Evolutionary conservation across 768 basidiomycete genomes (phyloP), one percentile per base, ranked within the genome.

Genomic region (Tylopilus felleus): DNA sequence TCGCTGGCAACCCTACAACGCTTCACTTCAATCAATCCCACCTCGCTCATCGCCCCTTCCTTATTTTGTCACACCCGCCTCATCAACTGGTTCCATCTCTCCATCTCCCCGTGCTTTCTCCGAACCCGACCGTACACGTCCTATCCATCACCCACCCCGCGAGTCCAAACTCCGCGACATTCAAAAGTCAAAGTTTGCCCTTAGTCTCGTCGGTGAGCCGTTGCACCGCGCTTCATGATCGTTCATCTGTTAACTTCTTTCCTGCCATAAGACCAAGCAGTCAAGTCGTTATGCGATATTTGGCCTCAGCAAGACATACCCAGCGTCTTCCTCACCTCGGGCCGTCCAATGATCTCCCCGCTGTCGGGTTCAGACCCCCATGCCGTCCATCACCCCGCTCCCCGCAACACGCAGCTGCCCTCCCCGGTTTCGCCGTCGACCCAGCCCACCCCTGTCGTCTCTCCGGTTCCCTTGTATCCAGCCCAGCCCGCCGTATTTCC

Each of bases 281-380:
- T 90, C 55, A 86, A 84, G 63, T 84, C 82, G 4, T 70, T 92
- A 51, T 83, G 80, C 65, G 88, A 91, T 60, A 86, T 89, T 70
- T 92, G 90, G 90, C 84, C 78, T 35, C 83, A 84, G 2, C 83
- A 90, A 63, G 83, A 88, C 62, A 85, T 91, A 25, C 88, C 90
- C 1, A 45, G 64, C 23, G 77, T 79, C 16, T 90, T 83, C 66
- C 60, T 77, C 53, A 71, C 75, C 55, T 73, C 60, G 57, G 68
- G 60, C 53, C 72, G 53, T 57, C 68, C 62, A 60, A 61, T 57
- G 51, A 61, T 64, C 47, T 35, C 59, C 31, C 42, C 63, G 41
- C 17, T 52, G 39, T 55, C 56, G 22, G 44, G 29, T 42, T 48
- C 59, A 38, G 55, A 60, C 44, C 44, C 35, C 5, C 54, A 55